Percentiles rank a stretch among this genome's conserved stretches.
These are phyloP conservation scores for Bruguiera sexangula DNA, from an alignment of 345 rosid genomes.

Conservation along the genomic window DNA sequence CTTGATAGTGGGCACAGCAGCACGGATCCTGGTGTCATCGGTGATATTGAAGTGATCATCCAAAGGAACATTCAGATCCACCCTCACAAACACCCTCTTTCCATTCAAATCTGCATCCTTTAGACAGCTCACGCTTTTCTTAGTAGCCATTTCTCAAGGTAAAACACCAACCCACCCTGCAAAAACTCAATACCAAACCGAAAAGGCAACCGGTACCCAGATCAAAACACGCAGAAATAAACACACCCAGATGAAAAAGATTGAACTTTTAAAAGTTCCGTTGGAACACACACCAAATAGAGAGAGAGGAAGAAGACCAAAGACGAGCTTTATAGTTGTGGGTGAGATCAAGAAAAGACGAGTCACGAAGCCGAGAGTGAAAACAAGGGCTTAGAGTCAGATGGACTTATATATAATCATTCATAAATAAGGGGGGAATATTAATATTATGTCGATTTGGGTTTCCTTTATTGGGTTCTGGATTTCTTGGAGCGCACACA, in stretches of 20 bases:
- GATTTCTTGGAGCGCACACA: too few relatives aligned
- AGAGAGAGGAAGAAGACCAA: neutral
- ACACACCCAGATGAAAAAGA: slow-evolving; percentile 8
- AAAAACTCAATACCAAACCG: neutral
- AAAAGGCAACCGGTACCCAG: neutral
- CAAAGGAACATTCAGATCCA: slow-evolving; percentile 36
- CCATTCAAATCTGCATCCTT: slow-evolving; percentile 60
- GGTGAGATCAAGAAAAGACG: neutral
- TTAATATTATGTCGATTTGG: too few relatives aligned
- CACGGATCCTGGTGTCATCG: slow-evolving; percentile 35
- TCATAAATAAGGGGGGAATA: too few relatives aligned
- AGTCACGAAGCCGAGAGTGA: neutral
- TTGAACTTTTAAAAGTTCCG: too few relatives aligned
- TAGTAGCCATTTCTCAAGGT: slow-evolving; percentile 26
- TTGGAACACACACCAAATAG: too few relatives aligned
- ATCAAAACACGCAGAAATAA: neutral
- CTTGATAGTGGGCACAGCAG: slow-evolving; percentile 39
- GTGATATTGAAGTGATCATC: slow-evolving; percentile 31
- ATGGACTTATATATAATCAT: too few relatives aligned
- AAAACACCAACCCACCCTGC: neutral
- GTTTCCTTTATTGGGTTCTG: neutral
- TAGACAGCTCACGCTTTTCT: slow-evolving; percentile 50
- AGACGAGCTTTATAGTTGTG: neutral
- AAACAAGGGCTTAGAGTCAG: neutral
- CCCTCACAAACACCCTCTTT: slow-evolving; percentile 58